Base-by-base conservation (phyloP, 176 grass and related monocot species). In the Juncus effusus region DNA sequence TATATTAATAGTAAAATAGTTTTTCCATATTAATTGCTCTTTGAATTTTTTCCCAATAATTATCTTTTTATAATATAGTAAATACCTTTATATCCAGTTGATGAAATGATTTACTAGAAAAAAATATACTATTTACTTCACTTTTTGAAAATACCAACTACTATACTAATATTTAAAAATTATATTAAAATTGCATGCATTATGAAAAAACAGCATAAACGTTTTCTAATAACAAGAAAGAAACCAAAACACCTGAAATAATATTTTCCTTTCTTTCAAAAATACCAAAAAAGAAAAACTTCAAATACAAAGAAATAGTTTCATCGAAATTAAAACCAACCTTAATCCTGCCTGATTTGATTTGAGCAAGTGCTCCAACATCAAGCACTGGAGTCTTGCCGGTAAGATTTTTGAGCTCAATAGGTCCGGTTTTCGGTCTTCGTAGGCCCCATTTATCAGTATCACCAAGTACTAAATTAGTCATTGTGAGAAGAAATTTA, bases 311-410 rank as follows among this genome's bases (percentile, higher is more conserved):
- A n/a, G 38, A 64, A n/a, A 77, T 16, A 7, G 8, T 47, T 28
- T 57, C 10, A 54, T 58, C 13, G 37, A 28, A 42, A 56, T 4
- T 47, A 49, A 13, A 55, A 60, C 69, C 35, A 45, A 99, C 94
- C 94, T 87, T 93, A 76, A 99, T 99, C 69, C 82, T 93, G 56
- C 94, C 94, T 51, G 78, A 74, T 90, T 89, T 99, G 79, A 99
- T 99, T 70, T 90, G 81, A 11, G 45, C 54, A 37, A 99, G 76
- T 11, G 94, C 78, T 9, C 94, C 94, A 2, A 90, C 85, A 58
- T 99, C 94, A 42, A 99, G 86, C 65, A 99, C 89, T 2, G 94
- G 94, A 38, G 94, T 99, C 51, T 85, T 78, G 38, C 94, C 94
- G 10, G 89, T 93, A 74, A 93, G 85, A 83, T 67, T 87, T 74